Conservation (phyloP, 139 green algal species). For the Edaphochlamys debaryana region DNA sequence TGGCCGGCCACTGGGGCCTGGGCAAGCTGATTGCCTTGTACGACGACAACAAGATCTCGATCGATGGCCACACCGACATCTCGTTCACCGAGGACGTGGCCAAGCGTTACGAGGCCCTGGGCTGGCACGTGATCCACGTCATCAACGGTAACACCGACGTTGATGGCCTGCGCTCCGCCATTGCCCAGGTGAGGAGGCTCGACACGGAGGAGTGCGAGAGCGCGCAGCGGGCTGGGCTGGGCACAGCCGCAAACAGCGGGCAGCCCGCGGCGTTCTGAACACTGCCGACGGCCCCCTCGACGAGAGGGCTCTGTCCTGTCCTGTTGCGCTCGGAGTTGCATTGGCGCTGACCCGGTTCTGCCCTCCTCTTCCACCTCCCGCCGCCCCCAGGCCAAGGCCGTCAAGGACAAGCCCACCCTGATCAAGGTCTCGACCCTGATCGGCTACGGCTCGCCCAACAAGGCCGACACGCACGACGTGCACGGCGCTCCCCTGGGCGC, state of each 20-base stretch:
- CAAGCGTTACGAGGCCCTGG: constrained; percentile 90
- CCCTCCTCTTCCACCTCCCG: no score
- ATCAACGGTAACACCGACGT: constrained; percentile 97
- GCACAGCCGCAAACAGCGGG: no score
- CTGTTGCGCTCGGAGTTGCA: no score
- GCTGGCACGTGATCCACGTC: constrained; percentile 87
- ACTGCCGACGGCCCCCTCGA: no score
- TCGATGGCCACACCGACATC: constrained; percentile 98
- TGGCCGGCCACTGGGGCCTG: constrained; percentile 98
- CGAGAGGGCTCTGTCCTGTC: no score
- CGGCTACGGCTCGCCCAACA: constrained; percentile 99
- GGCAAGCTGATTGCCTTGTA: constrained; percentile 99
- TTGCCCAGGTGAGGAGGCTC: constrained; percentile 55
- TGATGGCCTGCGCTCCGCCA: constrained; percentile 84
- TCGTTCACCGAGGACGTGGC: constrained; percentile 99
- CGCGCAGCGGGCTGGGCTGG: no score
- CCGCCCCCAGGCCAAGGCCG: constrained; percentile 80
- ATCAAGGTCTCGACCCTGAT: constrained; percentile 99
- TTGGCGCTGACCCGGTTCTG: no score
- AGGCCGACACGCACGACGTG: constrained; percentile 96
- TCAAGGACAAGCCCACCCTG: constrained; percentile 96
- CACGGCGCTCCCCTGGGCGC: constrained; percentile 96
- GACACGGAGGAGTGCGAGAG: constrained; percentile 46
- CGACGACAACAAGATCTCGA: constrained; percentile 99
- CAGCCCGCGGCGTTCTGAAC: no score